Evolutionary conservation across 371 early-diverging fungal species (phyloP).

Genomic region (Lichtheimia hyalospora): DNA sequence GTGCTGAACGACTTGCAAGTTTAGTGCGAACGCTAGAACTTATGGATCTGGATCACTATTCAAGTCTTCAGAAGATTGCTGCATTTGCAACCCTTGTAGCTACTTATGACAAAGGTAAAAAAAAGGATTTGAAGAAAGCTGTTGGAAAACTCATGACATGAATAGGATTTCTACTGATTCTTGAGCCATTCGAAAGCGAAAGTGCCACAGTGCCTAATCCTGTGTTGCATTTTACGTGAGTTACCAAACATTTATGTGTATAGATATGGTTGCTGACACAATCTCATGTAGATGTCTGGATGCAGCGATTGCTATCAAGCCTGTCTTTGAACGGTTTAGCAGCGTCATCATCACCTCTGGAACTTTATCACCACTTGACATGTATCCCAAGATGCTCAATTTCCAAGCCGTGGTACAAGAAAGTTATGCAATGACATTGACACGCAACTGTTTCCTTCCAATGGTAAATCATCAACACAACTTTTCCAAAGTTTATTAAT

Average conservation of each 20-base stretch:
- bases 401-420: conserved; percentile 85
- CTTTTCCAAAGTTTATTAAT: not conserved
- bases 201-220: conserved; percentile 94
- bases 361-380: conserved; percentile 97
- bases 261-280: not conserved
- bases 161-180: conserved; percentile 89
- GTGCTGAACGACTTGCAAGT: conserved; percentile 90
- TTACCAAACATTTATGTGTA: not conserved
- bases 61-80: conserved; percentile 86
- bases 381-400: conserved; percentile 98
- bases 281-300: conserved; percentile 83
- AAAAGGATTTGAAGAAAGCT: not conserved
- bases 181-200: conserved; percentile 98
- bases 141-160: not conserved
- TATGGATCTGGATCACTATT: conserved; percentile 86
- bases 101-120: conserved; percentile 90
- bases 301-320: conserved; percentile 96
- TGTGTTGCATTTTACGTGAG: conserved; percentile 84
- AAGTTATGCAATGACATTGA: conserved; percentile 94
- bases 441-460: conserved; percentile 94
- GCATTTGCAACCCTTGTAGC: conserved; percentile 95
- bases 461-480: conserved; percentile 58
- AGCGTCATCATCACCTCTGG: conserved; percentile 99
- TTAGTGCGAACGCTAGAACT: conserved; percentile 91
- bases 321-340: conserved; percentile 95